Evolutionary conservation across 331 rosid species (phyloP).

Genomic region (Telfairia occidentalis): DNA sequence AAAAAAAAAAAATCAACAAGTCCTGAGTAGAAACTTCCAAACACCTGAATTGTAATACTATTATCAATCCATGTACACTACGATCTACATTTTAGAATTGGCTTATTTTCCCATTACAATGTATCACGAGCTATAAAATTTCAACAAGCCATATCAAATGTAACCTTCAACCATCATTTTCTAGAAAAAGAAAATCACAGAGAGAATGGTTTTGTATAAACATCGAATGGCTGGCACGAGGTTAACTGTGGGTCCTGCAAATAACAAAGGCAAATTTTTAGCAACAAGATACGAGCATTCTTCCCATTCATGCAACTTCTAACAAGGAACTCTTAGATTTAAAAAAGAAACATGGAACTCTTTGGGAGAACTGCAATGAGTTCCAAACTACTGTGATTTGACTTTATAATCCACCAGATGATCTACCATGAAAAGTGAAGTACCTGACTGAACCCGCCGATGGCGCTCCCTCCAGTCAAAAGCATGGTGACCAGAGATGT

Average conservation of each 20-base stretch:
- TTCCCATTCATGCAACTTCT: neutral
- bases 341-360: too few relatives aligned
- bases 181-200: conserved; percentile 26
- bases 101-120: neutral
- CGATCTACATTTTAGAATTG: neutral
- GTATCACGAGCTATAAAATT: neutral
- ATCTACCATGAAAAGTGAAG: conserved; percentile 4
- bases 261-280: conserved; percentile 4
- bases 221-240: conserved; percentile 64
- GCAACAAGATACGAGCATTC: neutral
- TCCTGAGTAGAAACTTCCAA: neutral
- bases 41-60: neutral
- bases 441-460: conserved; percentile 82
- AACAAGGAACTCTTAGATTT: neutral
- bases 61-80: neutral
- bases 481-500: conserved; percentile 79
- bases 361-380: neutral
- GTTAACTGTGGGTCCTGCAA: conserved; percentile 92
- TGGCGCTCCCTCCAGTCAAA: conserved; percentile 60
- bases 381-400: too few relatives aligned
- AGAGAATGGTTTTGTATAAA: conserved; percentile 58
- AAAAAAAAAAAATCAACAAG: too few relatives aligned
- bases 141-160: neutral
- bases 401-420: too few relatives aligned
- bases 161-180: neutral